These are phyloP conservation scores for Chenopodium album DNA, from an alignment of 148 eudicot species.

Conservation along the genomic window DNA sequence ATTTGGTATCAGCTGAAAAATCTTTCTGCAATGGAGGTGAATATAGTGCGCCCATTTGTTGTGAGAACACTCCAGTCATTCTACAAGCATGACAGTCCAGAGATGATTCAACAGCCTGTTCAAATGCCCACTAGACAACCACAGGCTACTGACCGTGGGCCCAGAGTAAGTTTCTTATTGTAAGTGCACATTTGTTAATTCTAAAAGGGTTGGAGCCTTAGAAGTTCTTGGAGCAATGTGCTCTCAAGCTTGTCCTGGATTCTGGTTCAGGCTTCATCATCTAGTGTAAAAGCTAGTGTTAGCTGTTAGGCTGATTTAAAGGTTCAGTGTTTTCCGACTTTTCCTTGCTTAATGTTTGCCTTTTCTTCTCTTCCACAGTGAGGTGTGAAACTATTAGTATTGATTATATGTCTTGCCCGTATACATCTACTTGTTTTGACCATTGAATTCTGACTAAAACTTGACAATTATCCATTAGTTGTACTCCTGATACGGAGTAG, in stretches of 20 bases:
- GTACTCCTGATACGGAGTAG: not conserved
- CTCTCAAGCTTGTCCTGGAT: not conserved
- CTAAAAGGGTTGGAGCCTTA: too few species aligned
- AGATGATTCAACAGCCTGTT: conserved; percentile 69
- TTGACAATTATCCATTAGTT: not conserved
- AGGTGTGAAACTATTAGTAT: not conserved
- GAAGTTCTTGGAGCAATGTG: not conserved
- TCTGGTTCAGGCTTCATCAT: not conserved
- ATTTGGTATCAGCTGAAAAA: conserved; percentile 59
- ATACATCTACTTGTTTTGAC: not conserved
- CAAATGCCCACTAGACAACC: conserved; percentile 45
- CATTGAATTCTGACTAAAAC: not conserved
- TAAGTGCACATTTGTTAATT: not conserved
- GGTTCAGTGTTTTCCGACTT: too few species aligned
- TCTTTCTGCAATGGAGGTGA: conserved; percentile 97
- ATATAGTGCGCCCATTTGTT: conserved; percentile 85
- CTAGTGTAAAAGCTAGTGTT: not conserved
- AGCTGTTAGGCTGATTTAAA: not conserved
- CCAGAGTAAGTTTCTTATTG: conserved; percentile 60
- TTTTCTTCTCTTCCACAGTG: not conserved
- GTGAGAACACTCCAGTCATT: conserved; percentile 79
- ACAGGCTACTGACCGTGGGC: conserved; percentile 70
- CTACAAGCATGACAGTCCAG: conserved; percentile 81
- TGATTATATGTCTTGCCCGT: not conserved
- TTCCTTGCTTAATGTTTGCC: not conserved